Conservation (phyloP, 768 basidiomycete genomes). For the Suillus plorans region DNA sequence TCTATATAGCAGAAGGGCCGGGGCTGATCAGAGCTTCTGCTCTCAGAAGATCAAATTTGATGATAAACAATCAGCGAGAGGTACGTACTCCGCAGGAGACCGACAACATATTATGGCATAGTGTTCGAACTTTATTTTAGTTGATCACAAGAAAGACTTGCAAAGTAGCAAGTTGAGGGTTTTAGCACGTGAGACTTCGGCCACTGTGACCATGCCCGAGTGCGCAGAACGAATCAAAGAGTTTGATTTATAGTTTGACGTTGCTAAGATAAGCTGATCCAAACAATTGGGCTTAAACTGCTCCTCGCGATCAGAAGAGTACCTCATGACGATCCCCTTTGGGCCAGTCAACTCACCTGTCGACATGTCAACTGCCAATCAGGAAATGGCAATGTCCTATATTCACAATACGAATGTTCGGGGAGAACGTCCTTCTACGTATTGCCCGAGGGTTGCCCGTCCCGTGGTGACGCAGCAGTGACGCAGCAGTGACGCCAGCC, state of each 20-base stretch:
- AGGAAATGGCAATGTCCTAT: background rate
- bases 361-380: background rate
- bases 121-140: background rate
- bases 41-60: background rate
- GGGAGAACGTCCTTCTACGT: background rate
- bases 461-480: slow-evolving; percentile 3
- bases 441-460: background rate
- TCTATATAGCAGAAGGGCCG: background rate
- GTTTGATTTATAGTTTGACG: background rate
- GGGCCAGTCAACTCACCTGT: background rate
- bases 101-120: background rate
- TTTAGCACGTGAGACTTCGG: background rate
- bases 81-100: background rate
- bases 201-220: background rate
- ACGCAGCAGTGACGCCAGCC: background rate
- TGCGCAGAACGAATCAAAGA: background rate
- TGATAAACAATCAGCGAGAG: background rate
- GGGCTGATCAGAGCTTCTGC: background rate
- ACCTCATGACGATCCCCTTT: background rate
- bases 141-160: background rate
- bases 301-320: background rate
- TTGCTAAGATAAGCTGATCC: background rate
- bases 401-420: background rate
- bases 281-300: background rate
- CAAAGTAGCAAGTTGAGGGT: background rate